Evolutionary conservation across 345 rosid genomes (phyloP).

Genomic region (Lepidium africanum): DNA sequence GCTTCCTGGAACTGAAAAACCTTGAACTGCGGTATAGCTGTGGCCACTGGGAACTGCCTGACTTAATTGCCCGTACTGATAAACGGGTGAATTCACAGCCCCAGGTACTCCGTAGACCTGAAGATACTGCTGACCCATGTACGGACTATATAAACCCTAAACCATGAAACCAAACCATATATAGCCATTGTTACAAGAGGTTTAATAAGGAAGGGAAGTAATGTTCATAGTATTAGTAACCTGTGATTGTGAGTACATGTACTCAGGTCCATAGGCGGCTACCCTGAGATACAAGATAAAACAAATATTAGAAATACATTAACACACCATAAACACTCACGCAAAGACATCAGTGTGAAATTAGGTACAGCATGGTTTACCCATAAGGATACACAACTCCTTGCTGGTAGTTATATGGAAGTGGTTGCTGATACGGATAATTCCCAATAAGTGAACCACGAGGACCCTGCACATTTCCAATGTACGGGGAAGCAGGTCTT

Average conservation of each 20-base stretch:
- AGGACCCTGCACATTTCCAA: constrained; percentile 50
- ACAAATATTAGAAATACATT: background rate
- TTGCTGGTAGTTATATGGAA: constrained; percentile 66
- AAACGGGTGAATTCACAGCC: constrained; percentile 46
- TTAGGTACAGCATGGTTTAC: constrained; percentile 38
- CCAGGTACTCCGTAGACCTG: constrained; percentile 77
- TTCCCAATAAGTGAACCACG: constrained; percentile 55
- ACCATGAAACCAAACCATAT: constrained; percentile 4
- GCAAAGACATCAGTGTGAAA: background rate
- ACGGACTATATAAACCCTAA: constrained; percentile 66
- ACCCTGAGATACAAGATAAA: constrained; percentile 39
- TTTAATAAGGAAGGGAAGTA: background rate
- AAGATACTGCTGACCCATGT: constrained; percentile 72
- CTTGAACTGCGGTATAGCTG: constrained; percentile 58
- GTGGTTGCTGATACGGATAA: constrained; percentile 75
- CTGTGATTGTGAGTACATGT: constrained; percentile 64
- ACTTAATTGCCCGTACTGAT: constrained; percentile 60
- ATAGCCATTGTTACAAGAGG: background rate
- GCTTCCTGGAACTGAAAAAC: constrained; percentile 75
- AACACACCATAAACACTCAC: background rate
- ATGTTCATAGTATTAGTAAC: constrained; percentile 26
- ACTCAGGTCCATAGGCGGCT: constrained; percentile 74
- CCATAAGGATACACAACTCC: constrained; percentile 79
- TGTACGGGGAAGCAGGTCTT: constrained; percentile 54
- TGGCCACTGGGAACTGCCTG: constrained; percentile 63